phyloP scores from a whole-genome alignment of 352 stramenopile species.

The Pythium periplocum region DNA sequence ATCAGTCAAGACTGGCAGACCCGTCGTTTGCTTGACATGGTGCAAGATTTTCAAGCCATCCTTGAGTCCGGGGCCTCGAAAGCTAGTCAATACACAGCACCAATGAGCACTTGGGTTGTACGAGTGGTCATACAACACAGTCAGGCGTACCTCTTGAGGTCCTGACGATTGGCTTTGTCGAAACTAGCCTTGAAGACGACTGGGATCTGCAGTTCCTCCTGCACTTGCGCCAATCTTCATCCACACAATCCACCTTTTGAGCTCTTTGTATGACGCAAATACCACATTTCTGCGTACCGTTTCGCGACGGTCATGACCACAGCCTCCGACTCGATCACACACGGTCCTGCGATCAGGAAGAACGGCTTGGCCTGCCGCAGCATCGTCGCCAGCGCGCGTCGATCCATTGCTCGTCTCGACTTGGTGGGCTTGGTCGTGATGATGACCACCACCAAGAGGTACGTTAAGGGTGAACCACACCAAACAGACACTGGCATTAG shows the following conservation, averaged over 20 bases:
- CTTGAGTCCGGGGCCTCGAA: constrained; percentile 67
- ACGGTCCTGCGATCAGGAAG: constrained; percentile 82
- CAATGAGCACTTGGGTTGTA: too few species aligned
- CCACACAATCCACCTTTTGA: too few species aligned
- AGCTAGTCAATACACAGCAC: constrained; percentile 26
- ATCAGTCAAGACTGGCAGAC: constrained; percentile 78
- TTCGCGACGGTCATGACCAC: constrained; percentile 66
- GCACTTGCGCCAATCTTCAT: constrained; percentile 43
- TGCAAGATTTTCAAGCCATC: constrained; percentile 67
- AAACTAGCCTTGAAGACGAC: constrained; percentile 89
- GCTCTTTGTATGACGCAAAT: too few species aligned
- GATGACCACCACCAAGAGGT: constrained; percentile 5
- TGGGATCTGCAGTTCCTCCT: constrained; percentile 55
- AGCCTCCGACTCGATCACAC: constrained; percentile 70
- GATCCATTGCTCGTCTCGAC: constrained; percentile 25
- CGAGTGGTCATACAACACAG: too few species aligned
- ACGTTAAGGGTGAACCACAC: constrained; percentile 14
- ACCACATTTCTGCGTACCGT: constrained; percentile 23
- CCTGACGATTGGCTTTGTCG: constrained; percentile 87
- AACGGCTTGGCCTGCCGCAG: constrained; percentile 64
- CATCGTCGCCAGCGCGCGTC: constrained; percentile 37
- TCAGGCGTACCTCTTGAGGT: constrained; percentile 37
- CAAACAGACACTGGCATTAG: not conserved
- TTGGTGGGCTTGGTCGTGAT: not conserved
- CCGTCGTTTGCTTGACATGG: constrained; percentile 63